Conservation (phyloP, 2,329 filamentous ascomycete genomes). For the Mariannaea sp. region DNA sequence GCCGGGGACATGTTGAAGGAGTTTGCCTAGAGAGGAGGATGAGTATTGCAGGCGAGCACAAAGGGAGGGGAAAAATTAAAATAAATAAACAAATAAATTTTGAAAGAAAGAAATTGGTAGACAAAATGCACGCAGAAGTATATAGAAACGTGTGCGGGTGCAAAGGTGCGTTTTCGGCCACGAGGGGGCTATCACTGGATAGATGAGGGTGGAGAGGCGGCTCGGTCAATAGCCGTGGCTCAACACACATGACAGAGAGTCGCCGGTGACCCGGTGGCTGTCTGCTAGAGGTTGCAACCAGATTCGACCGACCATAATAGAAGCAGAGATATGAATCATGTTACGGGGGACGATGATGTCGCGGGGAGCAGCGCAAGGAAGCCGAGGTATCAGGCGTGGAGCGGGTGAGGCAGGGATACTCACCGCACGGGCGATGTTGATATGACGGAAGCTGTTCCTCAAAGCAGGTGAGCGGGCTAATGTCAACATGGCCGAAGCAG, state of each 20-base stretch:
- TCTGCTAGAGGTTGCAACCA: background rate
- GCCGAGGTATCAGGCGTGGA: background rate
- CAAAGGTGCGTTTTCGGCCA: background rate
- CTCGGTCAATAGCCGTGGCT: constrained; percentile 6
- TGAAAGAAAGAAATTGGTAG: too few species aligned
- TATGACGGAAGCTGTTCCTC: constrained; percentile 42
- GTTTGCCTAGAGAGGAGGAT: constrained; percentile 25
- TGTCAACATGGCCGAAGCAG: constrained; percentile 43
- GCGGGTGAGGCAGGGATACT: constrained; percentile 17
- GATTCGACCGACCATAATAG: background rate
- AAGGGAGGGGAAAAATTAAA: too few species aligned
- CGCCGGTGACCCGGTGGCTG: constrained; percentile 4
- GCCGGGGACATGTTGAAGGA: constrained; percentile 55
- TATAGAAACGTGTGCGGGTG: too few species aligned
- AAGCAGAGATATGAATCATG: background rate
- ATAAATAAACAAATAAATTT: too few species aligned
- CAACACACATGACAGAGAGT: background rate
- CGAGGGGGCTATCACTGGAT: background rate
- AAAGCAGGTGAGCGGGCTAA: constrained; percentile 41
- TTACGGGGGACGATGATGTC: background rate
- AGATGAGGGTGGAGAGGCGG: background rate
- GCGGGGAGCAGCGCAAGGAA: constrained; percentile 1
- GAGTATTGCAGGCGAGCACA: too few species aligned
- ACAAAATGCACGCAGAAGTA: too few species aligned
- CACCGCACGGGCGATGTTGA: constrained; percentile 37